Evolutionary conservation across 208 protist genomes (phyloP).

Genomic region (Acanthamoeba healyi): DNA sequence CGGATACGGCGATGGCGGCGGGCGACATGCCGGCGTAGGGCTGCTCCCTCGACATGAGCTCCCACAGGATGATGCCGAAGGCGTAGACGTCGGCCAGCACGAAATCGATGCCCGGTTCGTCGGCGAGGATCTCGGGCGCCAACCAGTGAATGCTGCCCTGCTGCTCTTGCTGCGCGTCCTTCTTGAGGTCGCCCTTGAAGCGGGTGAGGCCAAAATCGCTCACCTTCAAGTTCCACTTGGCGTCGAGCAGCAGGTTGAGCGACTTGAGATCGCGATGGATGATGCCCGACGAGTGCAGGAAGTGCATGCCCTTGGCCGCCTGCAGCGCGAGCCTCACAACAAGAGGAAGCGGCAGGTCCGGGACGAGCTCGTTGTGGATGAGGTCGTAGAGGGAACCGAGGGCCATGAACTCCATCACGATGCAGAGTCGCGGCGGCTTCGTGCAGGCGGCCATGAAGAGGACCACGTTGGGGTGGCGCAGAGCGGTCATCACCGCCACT

Average conservation of each 20-base stretch:
- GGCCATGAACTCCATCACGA: constrained; percentile 25
- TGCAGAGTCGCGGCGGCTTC: not conserved
- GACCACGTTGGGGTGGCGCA: constrained; percentile 52
- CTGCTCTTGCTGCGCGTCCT: not conserved
- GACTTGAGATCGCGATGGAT: constrained; percentile 75
- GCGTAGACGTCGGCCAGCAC: constrained; percentile 3
- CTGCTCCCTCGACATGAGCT: constrained; percentile 10
- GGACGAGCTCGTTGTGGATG: not conserved
- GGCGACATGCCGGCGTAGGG: not conserved
- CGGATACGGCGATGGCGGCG: constrained; percentile 35
- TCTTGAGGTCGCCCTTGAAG: constrained; percentile 3
- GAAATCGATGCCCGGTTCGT: not conserved
- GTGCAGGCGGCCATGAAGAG: constrained; percentile 54
- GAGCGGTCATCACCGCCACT: not conserved
- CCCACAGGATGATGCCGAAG: constrained; percentile 72
- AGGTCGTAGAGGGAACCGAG: not conserved
- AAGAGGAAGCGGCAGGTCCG: constrained; percentile 49
- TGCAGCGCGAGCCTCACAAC: not conserved
- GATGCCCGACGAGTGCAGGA: constrained; percentile 79
- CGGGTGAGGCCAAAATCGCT: constrained; percentile 3
- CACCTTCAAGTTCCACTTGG: constrained; percentile 83
- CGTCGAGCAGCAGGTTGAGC: constrained; percentile 84
- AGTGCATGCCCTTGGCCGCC: constrained; percentile 68
- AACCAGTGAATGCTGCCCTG: not conserved
- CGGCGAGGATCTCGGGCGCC: constrained; percentile 1